Base-by-base conservation (phyloP, 164 flowering plant species). In the Magnolia sinica region DNA sequence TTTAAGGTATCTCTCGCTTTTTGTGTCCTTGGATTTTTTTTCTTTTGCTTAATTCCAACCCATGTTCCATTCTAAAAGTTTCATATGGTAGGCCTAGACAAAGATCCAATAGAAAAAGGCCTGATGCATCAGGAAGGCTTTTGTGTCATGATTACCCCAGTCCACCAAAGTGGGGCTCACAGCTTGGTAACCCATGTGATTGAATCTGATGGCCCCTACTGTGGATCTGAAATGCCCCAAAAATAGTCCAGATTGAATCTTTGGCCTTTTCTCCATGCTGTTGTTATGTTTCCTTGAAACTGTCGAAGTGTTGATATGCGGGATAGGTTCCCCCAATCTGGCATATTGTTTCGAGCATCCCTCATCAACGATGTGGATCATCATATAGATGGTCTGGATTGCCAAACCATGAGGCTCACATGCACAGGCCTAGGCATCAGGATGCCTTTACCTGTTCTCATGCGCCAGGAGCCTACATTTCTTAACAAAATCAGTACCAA, bases 1-100 rank as follows among this genome's bases (percentile, higher is more conserved):
- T 96, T 94, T 68, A 94, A 94, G 99, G 97, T 94, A 81, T 59
- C 27, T 50, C 19, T 52, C 22, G 1, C 7, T 19, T 8, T 68
- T 18, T 31, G 7, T 8, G 24, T 65, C 29, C 22, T 63, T 16
- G 68, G 29, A 24, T 11, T 20, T 65, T 65, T 2, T 6, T 29
- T 2, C 22, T 11, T 37, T 5, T 37, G 45, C 68, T 4, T 31
- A 2, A 11, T 31, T 68, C 45, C 16, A 27, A 27, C 70, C 19
- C 9, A 68, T 3, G 13, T 29, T 37, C 50, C 6, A 3, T 14
- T 68, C 13, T 66, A 23, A 24, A 66, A 24, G 9, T 13, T 66
- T 8, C 69, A 66, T 19, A 9, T 66, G 29, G 69, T 10, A 0
- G 13, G 22, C 27, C 14, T 66, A 14, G 11, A 23, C 16, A 2